Conservation (phyloP, 257 asterid species). For the Linderniella brevidens region DNA sequence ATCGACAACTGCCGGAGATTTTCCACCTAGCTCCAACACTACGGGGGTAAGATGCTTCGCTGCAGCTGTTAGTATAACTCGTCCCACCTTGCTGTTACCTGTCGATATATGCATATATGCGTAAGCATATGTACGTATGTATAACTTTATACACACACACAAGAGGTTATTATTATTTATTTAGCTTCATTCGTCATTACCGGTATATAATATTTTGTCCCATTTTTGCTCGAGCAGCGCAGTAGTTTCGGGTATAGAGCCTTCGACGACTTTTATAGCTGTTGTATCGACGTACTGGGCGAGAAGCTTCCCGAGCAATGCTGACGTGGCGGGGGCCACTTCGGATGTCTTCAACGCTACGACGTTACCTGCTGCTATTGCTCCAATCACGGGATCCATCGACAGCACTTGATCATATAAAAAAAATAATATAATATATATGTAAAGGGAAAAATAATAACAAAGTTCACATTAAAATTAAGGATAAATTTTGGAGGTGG, state of each 20-base stretch:
- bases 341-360: conserved; percentile 68
- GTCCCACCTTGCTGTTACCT: conserved; percentile 87
- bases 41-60: conserved; percentile 93
- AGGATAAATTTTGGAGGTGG: conserved; percentile 5
- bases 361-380: conserved; percentile 82
- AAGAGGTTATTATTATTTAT: background rate
- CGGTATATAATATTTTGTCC: conserved; percentile 73
- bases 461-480: background rate
- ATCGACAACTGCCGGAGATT: conserved; percentile 69
- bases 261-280: conserved; percentile 69
- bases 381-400: conserved; percentile 74
- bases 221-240: conserved; percentile 44
- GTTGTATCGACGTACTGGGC: conserved; percentile 66
- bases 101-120: background rate
- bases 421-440: background rate
- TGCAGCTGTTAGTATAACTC: conserved; percentile 69
- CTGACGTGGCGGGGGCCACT: conserved; percentile 48
- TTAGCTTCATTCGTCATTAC: conserved; percentile 11
- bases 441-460: background rate
- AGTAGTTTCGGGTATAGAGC: conserved; percentile 32
- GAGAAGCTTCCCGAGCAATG: conserved; percentile 41
- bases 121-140: too few species aligned
- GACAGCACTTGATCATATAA: conserved; percentile 28
- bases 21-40: conserved; percentile 84
- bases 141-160: too few species aligned